Conservation (phyloP, 2,329 filamentous ascomycete genomes). For the Aspergillus texensis region DNA sequence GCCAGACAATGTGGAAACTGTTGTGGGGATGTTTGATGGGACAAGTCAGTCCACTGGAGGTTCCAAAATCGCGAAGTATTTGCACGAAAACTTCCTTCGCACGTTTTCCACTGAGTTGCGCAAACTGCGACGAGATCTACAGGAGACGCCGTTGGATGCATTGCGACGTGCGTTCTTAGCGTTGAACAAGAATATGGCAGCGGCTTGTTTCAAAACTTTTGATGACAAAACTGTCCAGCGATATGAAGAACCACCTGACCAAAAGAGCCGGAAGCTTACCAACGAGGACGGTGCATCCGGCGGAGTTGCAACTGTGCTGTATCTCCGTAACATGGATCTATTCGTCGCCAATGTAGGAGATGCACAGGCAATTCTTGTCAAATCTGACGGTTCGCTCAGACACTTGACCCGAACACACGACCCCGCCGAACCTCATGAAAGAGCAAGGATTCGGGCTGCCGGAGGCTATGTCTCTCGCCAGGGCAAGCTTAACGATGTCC, state of each 20-base stretch:
- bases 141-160: slow-evolving; percentile 80
- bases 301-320: slow-evolving; percentile 88
- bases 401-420: slow-evolving; percentile 91
- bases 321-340: slow-evolving; percentile 84
- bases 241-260: slow-evolving; percentile 67
- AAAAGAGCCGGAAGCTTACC: slow-evolving; percentile 68
- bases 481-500: slow-evolving; percentile 86
- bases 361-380: slow-evolving; percentile 91
- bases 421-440: slow-evolving; percentile 80
- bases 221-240: slow-evolving; percentile 67
- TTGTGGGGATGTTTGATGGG: slow-evolving; percentile 95
- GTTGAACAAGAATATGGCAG: slow-evolving; percentile 92
- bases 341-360: slow-evolving; percentile 96
- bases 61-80: slow-evolving; percentile 92
- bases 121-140: slow-evolving; percentile 64
- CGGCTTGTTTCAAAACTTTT: slow-evolving; percentile 75
- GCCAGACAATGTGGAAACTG: slow-evolving; percentile 83
- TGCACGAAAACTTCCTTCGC: slow-evolving; percentile 92
- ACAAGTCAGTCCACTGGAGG: slow-evolving; percentile 86
- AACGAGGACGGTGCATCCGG: slow-evolving; percentile 90
- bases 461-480: slow-evolving; percentile 95
- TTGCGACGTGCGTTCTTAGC: slow-evolving; percentile 82
- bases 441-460: slow-evolving; percentile 87
- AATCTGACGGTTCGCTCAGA: slow-evolving; percentile 79
- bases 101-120: slow-evolving; percentile 83